phyloP scores from a whole-genome alignment of 2,329 filamentous ascomycete species.

The Ilyonectria sp. region DNA sequence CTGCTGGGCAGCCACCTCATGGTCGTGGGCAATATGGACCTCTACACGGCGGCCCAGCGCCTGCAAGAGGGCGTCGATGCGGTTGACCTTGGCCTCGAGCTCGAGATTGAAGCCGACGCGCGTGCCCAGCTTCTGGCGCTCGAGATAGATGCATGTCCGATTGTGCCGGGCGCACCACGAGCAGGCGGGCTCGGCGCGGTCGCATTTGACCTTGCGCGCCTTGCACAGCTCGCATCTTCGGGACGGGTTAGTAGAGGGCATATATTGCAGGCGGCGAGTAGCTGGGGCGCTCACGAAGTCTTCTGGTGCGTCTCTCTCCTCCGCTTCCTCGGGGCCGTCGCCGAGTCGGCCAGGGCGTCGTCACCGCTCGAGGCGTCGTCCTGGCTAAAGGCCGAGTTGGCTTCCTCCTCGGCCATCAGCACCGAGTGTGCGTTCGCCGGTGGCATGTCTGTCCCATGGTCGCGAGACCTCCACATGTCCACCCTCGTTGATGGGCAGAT shows the following conservation, averaged over 20 bases:
- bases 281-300: slow-evolving; percentile 56
- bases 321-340: slow-evolving; percentile 53
- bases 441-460: slow-evolving; percentile 45
- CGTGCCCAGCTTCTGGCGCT: slow-evolving; percentile 78
- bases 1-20: slow-evolving; percentile 39
- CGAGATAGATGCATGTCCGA: slow-evolving; percentile 77
- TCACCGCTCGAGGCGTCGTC: slow-evolving; percentile 57
- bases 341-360: slow-evolving; percentile 44
- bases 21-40: slow-evolving; percentile 58
- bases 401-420: slow-evolving; percentile 54
- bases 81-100: slow-evolving; percentile 69
- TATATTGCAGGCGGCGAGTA: not conserved
- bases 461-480: slow-evolving; percentile 50
- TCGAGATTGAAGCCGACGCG: slow-evolving; percentile 75
- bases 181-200: slow-evolving; percentile 73
- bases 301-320: slow-evolving; percentile 60
- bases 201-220: slow-evolving; percentile 63
- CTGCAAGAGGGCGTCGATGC: slow-evolving; percentile 63
- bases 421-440: slow-evolving; percentile 45
- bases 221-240: slow-evolving; percentile 62
- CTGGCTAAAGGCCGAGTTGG: slow-evolving; percentile 54
- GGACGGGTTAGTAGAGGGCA: slow-evolving; percentile 7
- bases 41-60: slow-evolving; percentile 60
- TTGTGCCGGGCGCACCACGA: slow-evolving; percentile 80
- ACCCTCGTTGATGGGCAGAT: slow-evolving; percentile 9